A percentile compares a stretch with the other conserved stretches of the same genome.
phyloP scores from a whole-genome alignment of 768 basidiomycete species.

The Tulasnella sp. region DNA sequence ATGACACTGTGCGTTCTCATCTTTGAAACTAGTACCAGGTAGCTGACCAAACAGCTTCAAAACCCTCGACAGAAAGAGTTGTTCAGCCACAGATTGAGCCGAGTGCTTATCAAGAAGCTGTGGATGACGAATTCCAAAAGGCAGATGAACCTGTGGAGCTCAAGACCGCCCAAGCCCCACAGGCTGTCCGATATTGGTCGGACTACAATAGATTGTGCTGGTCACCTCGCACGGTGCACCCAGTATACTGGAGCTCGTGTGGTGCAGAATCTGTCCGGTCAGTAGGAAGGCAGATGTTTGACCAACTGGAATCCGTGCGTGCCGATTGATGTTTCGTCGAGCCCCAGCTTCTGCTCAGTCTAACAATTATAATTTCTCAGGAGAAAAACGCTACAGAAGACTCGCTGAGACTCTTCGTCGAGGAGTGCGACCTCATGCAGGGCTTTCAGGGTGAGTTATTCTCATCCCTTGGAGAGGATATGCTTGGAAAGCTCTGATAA shows the following conservation, averaged over 20 bases:
- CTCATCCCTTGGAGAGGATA: neutral
- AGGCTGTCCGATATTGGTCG: constrained; percentile 13
- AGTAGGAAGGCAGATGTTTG: neutral
- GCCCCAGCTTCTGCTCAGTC: neutral
- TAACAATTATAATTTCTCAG: neutral
- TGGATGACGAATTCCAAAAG: neutral
- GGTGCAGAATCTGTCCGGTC: neutral
- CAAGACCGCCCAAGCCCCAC: neutral
- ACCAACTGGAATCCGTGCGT: neutral
- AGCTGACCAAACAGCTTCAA: neutral
- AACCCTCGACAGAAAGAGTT: neutral
- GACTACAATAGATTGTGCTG: constrained; percentile 18
- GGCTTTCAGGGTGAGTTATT: neutral
- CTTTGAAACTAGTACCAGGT: too few species aligned
- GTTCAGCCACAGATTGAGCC: constrained; percentile 5
- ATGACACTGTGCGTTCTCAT: neutral
- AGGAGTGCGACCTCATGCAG: constrained; percentile 18
- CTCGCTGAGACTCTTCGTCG: constrained; percentile 15
- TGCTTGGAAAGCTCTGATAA: neutral
- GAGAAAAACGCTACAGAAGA: constrained; percentile 15
- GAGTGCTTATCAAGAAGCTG: constrained; percentile 12
- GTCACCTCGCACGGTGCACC: constrained; percentile 15
- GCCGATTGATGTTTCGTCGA: neutral
- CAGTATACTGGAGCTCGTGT: neutral
- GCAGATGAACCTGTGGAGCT: too few species aligned